phyloP scores from a whole-genome alignment of 1,284 basidiomycete genomes.

The Phylloporus sp. region DNA sequence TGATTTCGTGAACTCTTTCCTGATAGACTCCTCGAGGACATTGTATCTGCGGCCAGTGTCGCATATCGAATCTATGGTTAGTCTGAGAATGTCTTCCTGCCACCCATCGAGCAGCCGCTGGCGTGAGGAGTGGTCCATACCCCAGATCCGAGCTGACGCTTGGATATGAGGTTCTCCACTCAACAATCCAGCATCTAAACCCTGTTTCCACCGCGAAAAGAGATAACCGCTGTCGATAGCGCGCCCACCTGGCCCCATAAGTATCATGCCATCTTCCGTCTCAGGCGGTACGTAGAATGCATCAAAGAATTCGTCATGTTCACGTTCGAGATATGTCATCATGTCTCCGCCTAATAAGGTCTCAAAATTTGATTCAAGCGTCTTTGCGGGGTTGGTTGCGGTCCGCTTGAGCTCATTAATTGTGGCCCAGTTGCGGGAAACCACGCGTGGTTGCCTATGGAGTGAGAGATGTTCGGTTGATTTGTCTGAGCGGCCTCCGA shows the following conservation, averaged over 20 bases:
- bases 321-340: slow-evolving; percentile 46
- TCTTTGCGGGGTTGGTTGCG: slow-evolving; percentile 23
- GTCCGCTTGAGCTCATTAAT: slow-evolving; percentile 46
- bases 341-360: slow-evolving; percentile 3
- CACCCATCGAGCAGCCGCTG: slow-evolving; percentile 45
- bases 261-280: slow-evolving; percentile 50
- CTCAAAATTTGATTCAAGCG: slow-evolving; percentile 33
- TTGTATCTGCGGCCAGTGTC: slow-evolving; percentile 51
- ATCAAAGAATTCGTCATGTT: slow-evolving; percentile 41
- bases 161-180: slow-evolving; percentile 38
- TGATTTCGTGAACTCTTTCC: slow-evolving; percentile 44
- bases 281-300: slow-evolving; percentile 56
- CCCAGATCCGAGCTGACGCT: slow-evolving; percentile 52
- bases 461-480: slow-evolving; percentile 53
- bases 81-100: slow-evolving; percentile 39
- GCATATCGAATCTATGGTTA: slow-evolving; percentile 45
- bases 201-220: slow-evolving; percentile 52
- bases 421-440: slow-evolving; percentile 42
- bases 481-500: slow-evolving; percentile 61
- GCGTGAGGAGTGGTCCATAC: slow-evolving; percentile 46
- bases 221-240: slow-evolving; percentile 49
- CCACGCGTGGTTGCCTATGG: slow-evolving; percentile 34
- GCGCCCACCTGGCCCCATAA: slow-evolving; percentile 50
- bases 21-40: too few species aligned
- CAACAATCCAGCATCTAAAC: slow-evolving; percentile 54